Evolutionary conservation across 305 asterid species (phyloP).

Genomic region (Fraxinus albicans): DNA sequence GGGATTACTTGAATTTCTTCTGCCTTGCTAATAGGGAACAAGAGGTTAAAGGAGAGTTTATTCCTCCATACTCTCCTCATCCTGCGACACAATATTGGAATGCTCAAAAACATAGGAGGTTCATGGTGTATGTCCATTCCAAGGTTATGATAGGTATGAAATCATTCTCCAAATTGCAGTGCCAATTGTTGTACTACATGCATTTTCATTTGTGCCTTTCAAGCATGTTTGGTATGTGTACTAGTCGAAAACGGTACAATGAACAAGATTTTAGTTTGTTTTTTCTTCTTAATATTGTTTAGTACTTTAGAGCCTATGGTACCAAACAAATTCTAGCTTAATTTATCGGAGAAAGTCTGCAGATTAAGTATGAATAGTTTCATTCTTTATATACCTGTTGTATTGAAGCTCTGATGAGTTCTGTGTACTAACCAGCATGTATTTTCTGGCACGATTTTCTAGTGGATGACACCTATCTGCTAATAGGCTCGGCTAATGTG

Average conservation of each 20-base stretch:
- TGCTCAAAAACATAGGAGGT: slow-evolving; percentile 78
- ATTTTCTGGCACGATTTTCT: slow-evolving; percentile 17
- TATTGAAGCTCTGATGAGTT: not conserved
- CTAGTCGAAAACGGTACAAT: not conserved
- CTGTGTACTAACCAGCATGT: slow-evolving; percentile 2
- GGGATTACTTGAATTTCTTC: slow-evolving; percentile 80
- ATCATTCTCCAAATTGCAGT: not conserved
- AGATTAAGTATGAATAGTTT: not conserved
- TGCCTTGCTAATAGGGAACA: slow-evolving; percentile 85
- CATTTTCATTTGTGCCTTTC: not conserved
- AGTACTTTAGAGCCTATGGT: not conserved
- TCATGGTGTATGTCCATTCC: slow-evolving; percentile 94
- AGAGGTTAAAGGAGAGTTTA: slow-evolving; percentile 67
- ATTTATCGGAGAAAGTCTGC: not conserved
- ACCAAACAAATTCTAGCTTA: not conserved
- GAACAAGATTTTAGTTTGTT: not conserved
- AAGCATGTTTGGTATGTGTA: not conserved
- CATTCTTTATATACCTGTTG: not conserved
- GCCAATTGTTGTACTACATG: not conserved
- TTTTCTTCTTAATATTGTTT: not conserved
- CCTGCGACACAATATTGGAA: slow-evolving; percentile 61
- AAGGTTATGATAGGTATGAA: slow-evolving; percentile 87
- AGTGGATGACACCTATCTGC: slow-evolving; percentile 81
- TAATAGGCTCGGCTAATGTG: slow-evolving; percentile 86
- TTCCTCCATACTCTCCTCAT: slow-evolving; percentile 79